These are phyloP conservation scores for Tilletia horrida DNA, from an alignment of 1,284 basidiomycete genomes.

Conservation along the genomic window DNA sequence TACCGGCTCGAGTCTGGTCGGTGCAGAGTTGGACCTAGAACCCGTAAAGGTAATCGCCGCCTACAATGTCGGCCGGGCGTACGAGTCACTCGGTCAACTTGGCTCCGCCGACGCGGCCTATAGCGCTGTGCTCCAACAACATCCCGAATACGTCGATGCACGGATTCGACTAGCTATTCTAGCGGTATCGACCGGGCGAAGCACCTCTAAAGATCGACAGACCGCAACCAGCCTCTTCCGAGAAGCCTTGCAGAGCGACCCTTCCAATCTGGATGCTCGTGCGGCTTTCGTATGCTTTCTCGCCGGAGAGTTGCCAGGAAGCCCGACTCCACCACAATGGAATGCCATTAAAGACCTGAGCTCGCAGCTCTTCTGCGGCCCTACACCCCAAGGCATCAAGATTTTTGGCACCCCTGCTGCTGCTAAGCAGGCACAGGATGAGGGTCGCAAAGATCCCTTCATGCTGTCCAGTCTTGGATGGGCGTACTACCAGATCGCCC, in stretches of 20 bases:
- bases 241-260: conserved; percentile 47
- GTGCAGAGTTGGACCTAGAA: conserved; percentile 30
- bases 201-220: conserved; percentile 33
- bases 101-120: conserved; percentile 47
- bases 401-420: conserved; percentile 40
- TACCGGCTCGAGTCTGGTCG: conserved; percentile 22
- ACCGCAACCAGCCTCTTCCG: conserved; percentile 41
- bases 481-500: conserved; percentile 52
- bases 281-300: conserved; percentile 51
- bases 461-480: conserved; percentile 48
- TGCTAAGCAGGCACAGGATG: conserved; percentile 38
- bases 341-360: conserved; percentile 48
- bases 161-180: conserved; percentile 51
- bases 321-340: conserved; percentile 44
- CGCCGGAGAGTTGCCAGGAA: conserved; percentile 47
- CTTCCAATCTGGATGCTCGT: conserved; percentile 48
- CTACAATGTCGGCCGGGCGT: conserved; percentile 50
- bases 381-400: conserved; percentile 28
- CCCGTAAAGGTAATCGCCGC: conserved; percentile 44
- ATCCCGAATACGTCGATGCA: conserved; percentile 54
- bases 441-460: conserved; percentile 45
- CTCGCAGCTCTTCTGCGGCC: conserved; percentile 45
- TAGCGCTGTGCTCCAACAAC: conserved; percentile 40
- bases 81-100: conserved; percentile 37
- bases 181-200: conserved; percentile 27